Percentiles rank a stretch among this genome's conserved stretches.
Conservation (phyloP, 2,329 filamentous ascomycete genomes). For the Hysterium pulicare region DNA sequence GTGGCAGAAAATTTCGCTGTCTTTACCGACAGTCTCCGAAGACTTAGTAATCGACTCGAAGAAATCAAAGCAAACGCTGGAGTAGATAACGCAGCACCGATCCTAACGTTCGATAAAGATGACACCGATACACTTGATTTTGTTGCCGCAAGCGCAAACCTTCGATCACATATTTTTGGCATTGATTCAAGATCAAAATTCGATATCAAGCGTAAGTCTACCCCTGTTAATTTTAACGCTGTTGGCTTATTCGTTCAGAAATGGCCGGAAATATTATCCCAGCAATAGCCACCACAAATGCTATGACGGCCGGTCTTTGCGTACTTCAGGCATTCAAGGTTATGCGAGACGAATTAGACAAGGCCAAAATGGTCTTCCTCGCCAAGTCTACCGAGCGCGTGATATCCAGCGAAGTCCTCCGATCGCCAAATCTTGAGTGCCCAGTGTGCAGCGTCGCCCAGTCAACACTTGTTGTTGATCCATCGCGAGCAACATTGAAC, state of each 20-base stretch:
- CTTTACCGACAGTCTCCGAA: conserved; percentile 77
- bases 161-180: conserved; percentile 83
- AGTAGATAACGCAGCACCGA: conserved; percentile 49
- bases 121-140: conserved; percentile 94
- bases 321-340: conserved; percentile 93
- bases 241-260: conserved; percentile 47
- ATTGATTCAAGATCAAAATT: conserved; percentile 89
- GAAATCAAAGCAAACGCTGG: conserved; percentile 57
- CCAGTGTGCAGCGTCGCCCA: conserved; percentile 77
- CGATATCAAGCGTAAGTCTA: conserved; percentile 73
- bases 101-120: conserved; percentile 92
- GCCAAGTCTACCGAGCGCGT: conserved; percentile 62
- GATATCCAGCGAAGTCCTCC: conserved; percentile 54
- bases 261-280: conserved; percentile 99
- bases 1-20: conserved; percentile 78
- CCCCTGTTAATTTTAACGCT: neutral
- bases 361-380: conserved; percentile 82
- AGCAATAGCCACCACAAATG: conserved; percentile 96
- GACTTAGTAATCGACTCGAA: conserved; percentile 71
- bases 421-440: conserved; percentile 73
- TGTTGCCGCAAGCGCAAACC: conserved; percentile 84
- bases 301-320: conserved; percentile 89
- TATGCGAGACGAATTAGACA: conserved; percentile 62
- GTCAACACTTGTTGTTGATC: conserved; percentile 64
- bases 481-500: conserved; percentile 68